Evolutionary conservation across 1,284 basidiomycete genomes (phyloP), one percentile per base, ranked within the genome.

Genomic region (Phylloporus gajari): DNA sequence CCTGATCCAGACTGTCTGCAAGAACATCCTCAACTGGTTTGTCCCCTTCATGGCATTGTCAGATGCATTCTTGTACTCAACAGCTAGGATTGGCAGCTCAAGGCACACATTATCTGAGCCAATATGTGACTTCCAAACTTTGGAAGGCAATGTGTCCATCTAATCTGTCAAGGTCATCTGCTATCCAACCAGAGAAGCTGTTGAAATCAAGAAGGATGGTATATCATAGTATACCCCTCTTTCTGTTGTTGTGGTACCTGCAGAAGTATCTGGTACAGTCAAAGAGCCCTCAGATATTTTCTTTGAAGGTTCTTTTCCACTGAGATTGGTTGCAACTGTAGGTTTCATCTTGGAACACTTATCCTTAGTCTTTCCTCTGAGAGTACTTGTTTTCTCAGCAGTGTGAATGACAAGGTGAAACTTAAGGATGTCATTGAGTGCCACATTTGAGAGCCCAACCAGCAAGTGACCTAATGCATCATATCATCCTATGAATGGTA

Each of bases 11-110:
- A 69, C 1, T 5, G 67, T 67, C 5, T 68, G 64, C 4, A 74
- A 70, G 58, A 72, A 74, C 73, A 74, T 75, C 42, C 73, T 66
- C 8, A 75, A 12, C 35, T 74, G 70, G 35, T 74, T 74, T 8
- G 58, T 75, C 2, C 67, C 63, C 30, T 74, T 68, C 27, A 38
- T 48, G 5, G 35, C 3, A 23, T 11, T n/a, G 7, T 58, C 69
- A 2, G 59, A 68, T 3, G 58, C 58, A 46, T 62, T 71, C 25
- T 74, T 73, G 62, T 73, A 68, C 42, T 75, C 70, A 44, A 40
- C 73, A 5, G 66, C 17, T 23, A 74, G 46, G 30, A 73, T 66
- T 5, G 73, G 73, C 2, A 74, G 38, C 32, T 75, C 73, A 12
- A 74, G 66, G n/a, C 2, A 5, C 9, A 59, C 27, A 15, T 15